A percentile compares a stretch with the other conserved stretches of the same genome.
phyloP scores from a whole-genome alignment of 2,329 filamentous ascomycete species.

The Akanthomyces uredinophilus region DNA sequence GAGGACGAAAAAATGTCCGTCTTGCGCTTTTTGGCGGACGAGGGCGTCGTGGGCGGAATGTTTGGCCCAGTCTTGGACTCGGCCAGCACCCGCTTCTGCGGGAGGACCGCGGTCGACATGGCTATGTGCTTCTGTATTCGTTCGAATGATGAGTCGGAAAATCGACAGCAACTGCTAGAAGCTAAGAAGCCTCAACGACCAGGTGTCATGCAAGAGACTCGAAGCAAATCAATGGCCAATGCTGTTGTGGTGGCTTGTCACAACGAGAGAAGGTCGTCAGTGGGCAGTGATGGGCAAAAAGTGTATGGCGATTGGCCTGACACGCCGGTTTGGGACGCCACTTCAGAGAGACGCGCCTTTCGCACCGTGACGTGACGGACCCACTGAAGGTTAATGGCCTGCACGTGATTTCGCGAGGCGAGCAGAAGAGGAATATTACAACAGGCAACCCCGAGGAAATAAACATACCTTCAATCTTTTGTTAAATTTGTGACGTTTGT shows the following conservation, averaged over 20 bases:
- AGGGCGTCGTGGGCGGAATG: slow-evolving; percentile 49
- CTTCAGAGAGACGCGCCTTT: slow-evolving; percentile 15
- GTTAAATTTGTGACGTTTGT: too few relatives aligned
- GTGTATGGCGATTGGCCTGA: slow-evolving; percentile 6
- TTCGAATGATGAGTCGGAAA: background rate
- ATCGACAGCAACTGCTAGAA: background rate
- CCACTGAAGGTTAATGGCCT: slow-evolving; percentile 6
- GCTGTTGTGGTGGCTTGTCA: background rate
- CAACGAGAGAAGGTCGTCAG: background rate
- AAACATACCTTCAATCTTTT: too few relatives aligned
- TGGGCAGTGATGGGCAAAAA: slow-evolving; percentile 1
- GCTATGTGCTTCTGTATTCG: slow-evolving; percentile 12
- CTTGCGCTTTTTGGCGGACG: slow-evolving; percentile 74
- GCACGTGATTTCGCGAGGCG: slow-evolving; percentile 11
- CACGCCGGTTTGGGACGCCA: background rate
- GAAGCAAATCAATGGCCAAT: background rate
- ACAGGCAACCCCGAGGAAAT: background rate
- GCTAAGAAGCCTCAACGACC: background rate
- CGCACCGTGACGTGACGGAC: slow-evolving; percentile 14
- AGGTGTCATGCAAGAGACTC: background rate
- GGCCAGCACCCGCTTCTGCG: slow-evolving; percentile 68
- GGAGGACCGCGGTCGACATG: slow-evolving; percentile 49
- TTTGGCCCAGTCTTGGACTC: slow-evolving; percentile 63
- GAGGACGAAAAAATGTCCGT: slow-evolving; percentile 59
- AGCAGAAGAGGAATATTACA: background rate